A percentile compares a stretch with the other conserved stretches of the same genome.
Evolutionary conservation across 192 early-diverging fungal species (phyloP).

Genomic region (Bifiguratus adelaidae): DNA sequence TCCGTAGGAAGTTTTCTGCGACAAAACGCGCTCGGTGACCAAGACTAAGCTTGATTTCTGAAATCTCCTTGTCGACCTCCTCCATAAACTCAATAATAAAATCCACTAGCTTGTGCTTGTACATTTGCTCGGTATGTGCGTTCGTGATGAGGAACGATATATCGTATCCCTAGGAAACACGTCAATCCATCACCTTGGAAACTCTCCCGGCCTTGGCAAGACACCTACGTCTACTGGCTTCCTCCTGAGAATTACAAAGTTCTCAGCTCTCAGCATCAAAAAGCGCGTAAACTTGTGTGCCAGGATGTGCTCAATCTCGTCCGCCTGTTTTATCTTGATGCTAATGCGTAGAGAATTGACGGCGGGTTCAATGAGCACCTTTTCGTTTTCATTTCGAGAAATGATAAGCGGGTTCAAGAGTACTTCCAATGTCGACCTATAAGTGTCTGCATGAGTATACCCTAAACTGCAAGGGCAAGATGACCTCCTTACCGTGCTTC

Average conservation of each 20-base stretch:
- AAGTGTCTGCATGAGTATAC: background rate
- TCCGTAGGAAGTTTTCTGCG: slow-evolving; percentile 25
- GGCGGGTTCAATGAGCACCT: slow-evolving; percentile 84
- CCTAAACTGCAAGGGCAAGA: background rate
- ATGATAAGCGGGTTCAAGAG: slow-evolving; percentile 80
- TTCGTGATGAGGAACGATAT: slow-evolving; percentile 97
- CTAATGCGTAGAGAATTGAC: slow-evolving; percentile 91
- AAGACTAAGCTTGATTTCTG: slow-evolving; percentile 94
- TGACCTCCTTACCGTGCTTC: slow-evolving; percentile 60
- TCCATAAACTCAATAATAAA: slow-evolving; percentile 99
- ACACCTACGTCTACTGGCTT: slow-evolving; percentile 72
- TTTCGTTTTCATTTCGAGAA: slow-evolving; percentile 85
- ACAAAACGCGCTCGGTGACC: slow-evolving; percentile 74
- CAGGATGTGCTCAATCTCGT: slow-evolving; percentile 91
- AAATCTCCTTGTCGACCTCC: slow-evolving; percentile 98
- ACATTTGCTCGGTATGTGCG: slow-evolving; percentile 97
- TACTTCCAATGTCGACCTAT: slow-evolving; percentile 67
- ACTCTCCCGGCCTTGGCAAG: too few relatives aligned
- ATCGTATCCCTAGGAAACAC: slow-evolving; percentile 71
- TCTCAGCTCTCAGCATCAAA: slow-evolving; percentile 94
- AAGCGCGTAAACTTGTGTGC: slow-evolving; percentile 98
- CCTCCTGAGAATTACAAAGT: slow-evolving; percentile 85
- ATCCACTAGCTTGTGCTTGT: slow-evolving; percentile 98
- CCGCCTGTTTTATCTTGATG: slow-evolving; percentile 96
- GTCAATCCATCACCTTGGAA: too few relatives aligned